Base-by-base conservation (phyloP, 257 asterid genomes). In the Salvia miltiorrhiza region DNA sequence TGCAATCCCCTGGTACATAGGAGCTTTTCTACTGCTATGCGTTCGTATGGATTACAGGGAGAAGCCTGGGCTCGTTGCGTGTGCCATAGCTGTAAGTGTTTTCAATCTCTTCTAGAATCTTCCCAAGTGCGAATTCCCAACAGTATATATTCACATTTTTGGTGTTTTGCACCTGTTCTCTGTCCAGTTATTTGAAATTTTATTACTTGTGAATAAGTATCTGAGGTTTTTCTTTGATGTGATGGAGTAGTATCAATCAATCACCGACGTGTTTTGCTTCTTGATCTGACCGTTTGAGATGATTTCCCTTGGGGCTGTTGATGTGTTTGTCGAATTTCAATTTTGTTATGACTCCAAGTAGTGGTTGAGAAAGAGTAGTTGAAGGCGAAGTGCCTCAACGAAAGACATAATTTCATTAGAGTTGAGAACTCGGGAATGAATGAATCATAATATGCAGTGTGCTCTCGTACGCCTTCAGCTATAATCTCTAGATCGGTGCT, bases 1-100 rank as follows among this genome's bases (percentile, higher is more conserved):
- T 71, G 87, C 89, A 20, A 73, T 93, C 61, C 98, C 98, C 32
- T 93, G 98, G 98, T 93, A 90, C 73, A 76, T 93, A 73, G 97
- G 96, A 76, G 89, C 95, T 69, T 82, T 86, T 74, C 73, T 92
- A 50, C 80, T 92, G 77, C 21, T 89, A 65, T 92, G 96, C 75
- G 95, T 79, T 69, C 87, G 88, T 63, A 58, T 92, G 83, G 96
- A 92, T 75, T 75, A 90, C 85, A 83, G 97, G 79, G 98, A 90
- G 81, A 92, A 92, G 71, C 88, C 96, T 37, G 98, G 98, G 20
- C 96, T 92, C 75, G 56, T 90, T 76, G 96, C 89, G 2, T 92
- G 98, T 78, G 67, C 93, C 33, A 58, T 92, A 62, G 98, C 89
- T 24, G 98, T 92, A 90, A 90, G 97, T 82, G 65, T 55, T 33